These are phyloP conservation scores for Beauveria brongniartii DNA, from an alignment of 2,329 filamentous ascomycete genomes.

Conservation along the genomic window DNA sequence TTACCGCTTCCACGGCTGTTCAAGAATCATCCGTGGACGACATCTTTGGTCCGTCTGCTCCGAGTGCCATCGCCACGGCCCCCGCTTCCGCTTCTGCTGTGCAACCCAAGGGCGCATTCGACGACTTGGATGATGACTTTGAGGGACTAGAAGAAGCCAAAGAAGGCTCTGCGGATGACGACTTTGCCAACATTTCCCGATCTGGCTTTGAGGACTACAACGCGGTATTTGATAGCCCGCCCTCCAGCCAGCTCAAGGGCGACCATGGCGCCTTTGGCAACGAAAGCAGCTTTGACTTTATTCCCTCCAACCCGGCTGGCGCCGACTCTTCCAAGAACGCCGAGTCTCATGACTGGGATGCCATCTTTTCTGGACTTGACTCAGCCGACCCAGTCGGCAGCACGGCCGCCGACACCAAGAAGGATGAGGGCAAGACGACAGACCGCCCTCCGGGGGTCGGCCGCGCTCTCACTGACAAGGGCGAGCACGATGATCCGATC, in stretches of 20 bases:
- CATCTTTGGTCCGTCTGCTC: slow-evolving; percentile 31
- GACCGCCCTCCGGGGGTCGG: slow-evolving; percentile 33
- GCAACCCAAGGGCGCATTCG: slow-evolving; percentile 49
- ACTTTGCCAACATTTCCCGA: slow-evolving; percentile 66
- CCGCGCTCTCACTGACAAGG: slow-evolving; percentile 62
- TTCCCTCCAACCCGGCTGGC: slow-evolving; percentile 28
- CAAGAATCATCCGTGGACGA: slow-evolving; percentile 28
- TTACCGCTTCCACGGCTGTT: slow-evolving; percentile 18
- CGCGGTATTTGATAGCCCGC: slow-evolving; percentile 68
- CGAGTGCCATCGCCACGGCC: slow-evolving; percentile 18
- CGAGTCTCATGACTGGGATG: slow-evolving; percentile 80
- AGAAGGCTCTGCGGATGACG: slow-evolving; percentile 70
- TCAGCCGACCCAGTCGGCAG: slow-evolving; percentile 31
- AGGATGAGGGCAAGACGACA: slow-evolving; percentile 3
- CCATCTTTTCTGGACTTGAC: slow-evolving; percentile 79
- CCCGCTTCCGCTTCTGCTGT: slow-evolving; percentile 23
- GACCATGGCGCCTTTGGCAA: slow-evolving; percentile 44
- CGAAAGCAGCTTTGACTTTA: slow-evolving; percentile 54
- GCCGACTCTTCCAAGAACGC: slow-evolving; percentile 27
- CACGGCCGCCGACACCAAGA: slow-evolving; percentile 19
- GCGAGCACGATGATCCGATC: slow-evolving; percentile 84
- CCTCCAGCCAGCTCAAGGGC: slow-evolving; percentile 46
- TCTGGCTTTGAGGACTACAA: slow-evolving; percentile 73
- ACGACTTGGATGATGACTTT: slow-evolving; percentile 73
- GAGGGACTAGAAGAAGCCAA: slow-evolving; percentile 78